Evolutionary conservation across 1,139 yeast species (phyloP), one percentile per base, ranked within the genome.

Genomic region (Yamadazyma sp.): DNA sequence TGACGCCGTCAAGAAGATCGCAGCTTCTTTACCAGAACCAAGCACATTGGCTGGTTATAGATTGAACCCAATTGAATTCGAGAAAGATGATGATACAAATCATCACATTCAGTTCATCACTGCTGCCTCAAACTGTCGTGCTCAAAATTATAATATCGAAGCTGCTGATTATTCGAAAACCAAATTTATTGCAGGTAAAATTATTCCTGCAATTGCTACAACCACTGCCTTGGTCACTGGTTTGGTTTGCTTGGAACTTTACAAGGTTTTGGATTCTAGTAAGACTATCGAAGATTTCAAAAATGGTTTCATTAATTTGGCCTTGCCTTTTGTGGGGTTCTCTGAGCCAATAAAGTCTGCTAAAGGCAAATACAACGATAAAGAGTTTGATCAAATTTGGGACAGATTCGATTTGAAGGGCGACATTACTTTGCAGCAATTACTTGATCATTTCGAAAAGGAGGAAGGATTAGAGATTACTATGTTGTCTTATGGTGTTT

Each of bases 141-240:
- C 99, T 24, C 71, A 82, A 62, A 92, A 91, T 65, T 92, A 94
- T 60, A 77, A 82, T 33, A 91, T 92, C 54, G 92, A 85, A 54
- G 64, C 85, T 46, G 92, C 85, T 23, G 94, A 83, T 58, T 79
- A 78, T 42, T 77, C 77, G 39, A 84, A 82, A 66, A 86, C 94
- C 24, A 86, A 86, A 59, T 83, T 85, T 49, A 85, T 85, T 59
- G 95, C 95, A 12, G 98, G 98, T 40, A 83, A 94, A 64, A 92
- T 92, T 51, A 91, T 92, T 51, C 99, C 99, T 10, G 98, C 98
- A 14, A 92, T 92, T 71, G 98, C 98, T 28, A 92, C 99, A 2
- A 94, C 99, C 4, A 92, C 99, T 16, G 95, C 97, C 10, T 73
- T 91, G 53, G 98, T 92, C 11, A 88, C 98, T 5, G 99, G 99